These are phyloP conservation scores for Priceomyces medius DNA, from an alignment of 805 yeast species.

Conservation along the genomic window DNA sequence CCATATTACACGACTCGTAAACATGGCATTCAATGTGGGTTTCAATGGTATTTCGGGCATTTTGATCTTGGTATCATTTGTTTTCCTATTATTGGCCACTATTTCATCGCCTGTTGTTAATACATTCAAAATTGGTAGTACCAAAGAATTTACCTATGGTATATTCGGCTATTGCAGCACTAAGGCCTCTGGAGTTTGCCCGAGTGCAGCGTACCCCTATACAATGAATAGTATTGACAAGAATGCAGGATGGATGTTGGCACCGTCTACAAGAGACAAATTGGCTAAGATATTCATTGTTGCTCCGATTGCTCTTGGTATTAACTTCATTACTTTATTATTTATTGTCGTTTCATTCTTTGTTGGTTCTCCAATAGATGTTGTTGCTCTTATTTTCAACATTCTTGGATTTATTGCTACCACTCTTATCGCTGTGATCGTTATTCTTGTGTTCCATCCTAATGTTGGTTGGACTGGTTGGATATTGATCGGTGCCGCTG, in stretches of 20 bases:
- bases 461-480: slow-evolving; percentile 70
- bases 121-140: slow-evolving; percentile 49
- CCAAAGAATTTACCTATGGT: slow-evolving; percentile 52
- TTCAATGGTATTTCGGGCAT: slow-evolving; percentile 21
- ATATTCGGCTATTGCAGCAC: slow-evolving; percentile 62
- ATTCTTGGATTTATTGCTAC: slow-evolving; percentile 54
- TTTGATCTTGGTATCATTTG: slow-evolving; percentile 54
- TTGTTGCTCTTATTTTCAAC: slow-evolving; percentile 45
- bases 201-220: slow-evolving; percentile 47
- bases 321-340: slow-evolving; percentile 44
- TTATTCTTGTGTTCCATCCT: slow-evolving; percentile 61
- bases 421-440: slow-evolving; percentile 53
- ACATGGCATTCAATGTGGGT: slow-evolving; percentile 11
- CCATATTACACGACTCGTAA: background rate
- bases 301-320: slow-evolving; percentile 65
- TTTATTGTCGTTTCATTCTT: slow-evolving; percentile 26
- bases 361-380: slow-evolving; percentile 18
- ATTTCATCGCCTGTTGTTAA: slow-evolving; percentile 60
- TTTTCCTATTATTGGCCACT: slow-evolving; percentile 59
- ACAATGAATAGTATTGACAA: slow-evolving; percentile 28
- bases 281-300: slow-evolving; percentile 57
- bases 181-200: slow-evolving; percentile 31
- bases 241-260: slow-evolving; percentile 49
- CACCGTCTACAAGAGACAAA: slow-evolving; percentile 43
- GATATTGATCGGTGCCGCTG: slow-evolving; percentile 68